phyloP scores from a whole-genome alignment of 768 basidiomycete species.

The Boletus coccyginus region DNA sequence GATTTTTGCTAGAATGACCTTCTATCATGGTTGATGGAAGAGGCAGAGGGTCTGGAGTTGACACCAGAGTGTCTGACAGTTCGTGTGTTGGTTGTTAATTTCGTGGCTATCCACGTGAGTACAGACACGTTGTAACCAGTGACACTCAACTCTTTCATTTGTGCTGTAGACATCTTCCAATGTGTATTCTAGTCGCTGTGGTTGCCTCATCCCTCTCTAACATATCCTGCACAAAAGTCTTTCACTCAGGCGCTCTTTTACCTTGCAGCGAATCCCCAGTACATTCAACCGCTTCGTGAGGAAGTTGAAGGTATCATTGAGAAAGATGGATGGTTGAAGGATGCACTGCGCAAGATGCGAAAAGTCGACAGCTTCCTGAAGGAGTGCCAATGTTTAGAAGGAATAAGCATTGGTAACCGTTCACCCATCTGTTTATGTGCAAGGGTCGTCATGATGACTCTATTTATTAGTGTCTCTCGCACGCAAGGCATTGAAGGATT shows the following conservation, averaged over 20 bases:
- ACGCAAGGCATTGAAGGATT: constrained; percentile 32
- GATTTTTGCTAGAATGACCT: constrained; percentile 29
- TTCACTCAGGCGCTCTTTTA: constrained; percentile 2
- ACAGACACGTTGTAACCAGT: no score
- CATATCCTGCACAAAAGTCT: background rate
- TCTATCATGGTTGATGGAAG: constrained; percentile 32
- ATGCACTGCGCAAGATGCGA: constrained; percentile 1
- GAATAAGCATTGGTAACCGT: background rate
- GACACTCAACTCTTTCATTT: no score
- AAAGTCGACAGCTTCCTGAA: constrained; percentile 8
- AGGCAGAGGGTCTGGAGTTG: no score
- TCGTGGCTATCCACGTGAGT: no score
- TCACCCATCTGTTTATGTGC: background rate
- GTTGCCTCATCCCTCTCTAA: no score
- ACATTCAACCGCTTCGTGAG: constrained; percentile 2
- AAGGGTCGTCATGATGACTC: background rate
- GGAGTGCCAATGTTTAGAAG: constrained; percentile 6
- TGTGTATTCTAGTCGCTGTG: no score
- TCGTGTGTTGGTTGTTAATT: no score
- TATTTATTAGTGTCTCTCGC: constrained; percentile 24
- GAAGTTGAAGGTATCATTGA: background rate
- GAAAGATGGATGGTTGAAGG: constrained; percentile 1
- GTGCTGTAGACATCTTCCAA: no score
- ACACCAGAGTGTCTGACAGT: no score
- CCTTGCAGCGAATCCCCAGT: background rate